phyloP scores from a whole-genome alignment of 176 grass and related monocot species.

The Musa acuminata region DNA sequence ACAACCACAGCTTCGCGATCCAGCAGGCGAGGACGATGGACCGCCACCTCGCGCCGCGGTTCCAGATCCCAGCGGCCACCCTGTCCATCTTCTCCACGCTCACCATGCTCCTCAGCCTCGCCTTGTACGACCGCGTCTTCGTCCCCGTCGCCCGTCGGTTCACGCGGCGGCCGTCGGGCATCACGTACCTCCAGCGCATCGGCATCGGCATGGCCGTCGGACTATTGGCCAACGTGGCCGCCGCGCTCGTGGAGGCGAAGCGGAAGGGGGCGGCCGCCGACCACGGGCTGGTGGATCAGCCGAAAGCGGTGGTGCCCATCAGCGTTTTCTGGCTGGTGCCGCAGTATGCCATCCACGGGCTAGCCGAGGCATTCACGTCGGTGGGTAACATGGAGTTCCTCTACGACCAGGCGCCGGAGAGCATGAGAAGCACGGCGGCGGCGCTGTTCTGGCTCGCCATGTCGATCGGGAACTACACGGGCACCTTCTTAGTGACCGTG shows the following conservation, averaged over 20 bases:
- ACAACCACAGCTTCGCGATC: constrained; percentile 7
- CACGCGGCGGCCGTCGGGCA: constrained; percentile 47
- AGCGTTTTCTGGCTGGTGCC: constrained; percentile 85
- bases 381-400: constrained; percentile 85
- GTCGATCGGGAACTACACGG: constrained; percentile 62
- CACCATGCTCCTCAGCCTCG: constrained; percentile 6
- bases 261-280: constrained; percentile 38
- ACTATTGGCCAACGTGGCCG: constrained; percentile 40
- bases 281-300: constrained; percentile 36
- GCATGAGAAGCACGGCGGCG: constrained; percentile 69
- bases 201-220: constrained; percentile 64
- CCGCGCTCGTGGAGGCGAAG: constrained; percentile 45
- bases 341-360: constrained; percentile 71
- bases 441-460: constrained; percentile 72
- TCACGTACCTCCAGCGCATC: constrained; percentile 70
- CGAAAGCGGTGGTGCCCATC: constrained; percentile 33
- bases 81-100: constrained; percentile 12
- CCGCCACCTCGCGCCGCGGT: constrained; percentile 3
- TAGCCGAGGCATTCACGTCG: constrained; percentile 65
- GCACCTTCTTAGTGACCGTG: constrained; percentile 56
- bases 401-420: constrained; percentile 83
- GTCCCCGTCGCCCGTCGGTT: constrained; percentile 22
- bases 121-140: neutral
- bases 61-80: constrained; percentile 10
- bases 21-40: constrained; percentile 16